Percentiles rank a stretch among this genome's conserved stretches.
Conservation (phyloP, 139 green algal genomes). For the Tetradesmus lagerheimii region DNA sequence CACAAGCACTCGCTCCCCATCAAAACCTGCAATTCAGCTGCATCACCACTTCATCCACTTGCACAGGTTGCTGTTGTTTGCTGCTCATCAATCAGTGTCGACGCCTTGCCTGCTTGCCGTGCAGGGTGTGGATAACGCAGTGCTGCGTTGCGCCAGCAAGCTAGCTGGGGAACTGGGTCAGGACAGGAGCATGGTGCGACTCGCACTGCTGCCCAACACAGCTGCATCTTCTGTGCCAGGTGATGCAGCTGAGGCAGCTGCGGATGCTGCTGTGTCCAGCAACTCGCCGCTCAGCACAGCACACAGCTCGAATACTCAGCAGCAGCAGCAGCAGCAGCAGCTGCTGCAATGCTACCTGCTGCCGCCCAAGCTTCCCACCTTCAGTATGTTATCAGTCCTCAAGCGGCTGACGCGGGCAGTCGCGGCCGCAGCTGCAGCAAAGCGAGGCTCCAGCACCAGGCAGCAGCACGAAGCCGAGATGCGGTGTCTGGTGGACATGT, state of each 20-base stretch:
- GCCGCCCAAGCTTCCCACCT: neutral
- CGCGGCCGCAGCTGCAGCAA: too few species aligned
- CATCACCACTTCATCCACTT: too few species aligned
- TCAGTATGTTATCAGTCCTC: too few species aligned
- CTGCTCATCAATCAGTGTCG: too few species aligned
- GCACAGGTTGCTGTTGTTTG: too few species aligned
- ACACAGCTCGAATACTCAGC: neutral
- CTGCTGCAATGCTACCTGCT: neutral
- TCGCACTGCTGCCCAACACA: neutral
- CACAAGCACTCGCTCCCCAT: too few species aligned
- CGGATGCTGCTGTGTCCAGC: too few species aligned
- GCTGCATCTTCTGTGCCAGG: too few species aligned
- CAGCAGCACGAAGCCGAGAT: too few species aligned
- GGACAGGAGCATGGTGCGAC: neutral
- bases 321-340: neutral
- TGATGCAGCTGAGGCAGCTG: neutral
- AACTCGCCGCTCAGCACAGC: neutral
- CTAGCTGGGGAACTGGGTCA: neutral
- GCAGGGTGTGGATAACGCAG: neutral
- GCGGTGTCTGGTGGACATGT: neutral
- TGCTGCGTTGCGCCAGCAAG: neutral
- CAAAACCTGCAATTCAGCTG: too few species aligned
- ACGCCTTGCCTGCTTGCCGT: neutral
- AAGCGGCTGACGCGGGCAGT: too few species aligned
- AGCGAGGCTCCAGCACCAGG: too few species aligned